Percentiles rank a stretch among this genome's conserved stretches.
These are phyloP conservation scores for Candida parachauliodes DNA, from an alignment of 805 yeast species.

Conservation along the genomic window DNA sequence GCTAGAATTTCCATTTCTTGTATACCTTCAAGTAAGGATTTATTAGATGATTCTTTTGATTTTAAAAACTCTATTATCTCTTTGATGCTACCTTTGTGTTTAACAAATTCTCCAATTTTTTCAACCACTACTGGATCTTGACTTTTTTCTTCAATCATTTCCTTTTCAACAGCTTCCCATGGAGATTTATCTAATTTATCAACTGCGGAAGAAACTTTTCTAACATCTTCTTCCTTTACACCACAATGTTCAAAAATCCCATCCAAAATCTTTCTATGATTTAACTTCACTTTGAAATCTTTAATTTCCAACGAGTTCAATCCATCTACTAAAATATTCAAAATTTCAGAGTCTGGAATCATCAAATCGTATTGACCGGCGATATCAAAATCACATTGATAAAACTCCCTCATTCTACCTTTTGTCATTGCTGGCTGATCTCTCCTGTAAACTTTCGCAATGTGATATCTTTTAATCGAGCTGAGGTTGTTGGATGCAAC, in stretches of 20 bases:
- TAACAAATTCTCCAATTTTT: conserved; percentile 86
- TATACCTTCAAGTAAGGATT: conserved; percentile 75
- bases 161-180: conserved; percentile 91
- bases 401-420: conserved; percentile 99
- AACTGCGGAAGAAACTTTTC: conserved; percentile 91
- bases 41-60: conserved; percentile 58
- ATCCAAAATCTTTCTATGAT: conserved; percentile 93
- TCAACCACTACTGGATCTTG: conserved; percentile 93
- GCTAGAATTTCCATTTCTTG: conserved; percentile 74
- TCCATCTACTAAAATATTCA: conserved; percentile 81
- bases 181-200: conserved; percentile 95
- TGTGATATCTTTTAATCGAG: conserved; percentile 89
- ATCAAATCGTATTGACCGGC: conserved; percentile 91
- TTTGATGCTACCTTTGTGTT: conserved; percentile 70
- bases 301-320: conserved; percentile 75
- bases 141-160: conserved; percentile 87
- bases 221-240: conserved; percentile 87
- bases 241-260: conserved; percentile 96
- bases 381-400: conserved; percentile 97
- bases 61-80: conserved; percentile 57
- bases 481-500: conserved; percentile 94
- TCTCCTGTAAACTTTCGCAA: conserved; percentile 97
- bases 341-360: conserved; percentile 94
- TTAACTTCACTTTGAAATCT: conserved; percentile 88
- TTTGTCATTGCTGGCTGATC: conserved; percentile 99